A percentile compares a stretch with the other conserved stretches of the same genome.
phyloP scores from a whole-genome alignment of 1,139 yeast genomes.

The Saccharomyces hybrid region DNA sequence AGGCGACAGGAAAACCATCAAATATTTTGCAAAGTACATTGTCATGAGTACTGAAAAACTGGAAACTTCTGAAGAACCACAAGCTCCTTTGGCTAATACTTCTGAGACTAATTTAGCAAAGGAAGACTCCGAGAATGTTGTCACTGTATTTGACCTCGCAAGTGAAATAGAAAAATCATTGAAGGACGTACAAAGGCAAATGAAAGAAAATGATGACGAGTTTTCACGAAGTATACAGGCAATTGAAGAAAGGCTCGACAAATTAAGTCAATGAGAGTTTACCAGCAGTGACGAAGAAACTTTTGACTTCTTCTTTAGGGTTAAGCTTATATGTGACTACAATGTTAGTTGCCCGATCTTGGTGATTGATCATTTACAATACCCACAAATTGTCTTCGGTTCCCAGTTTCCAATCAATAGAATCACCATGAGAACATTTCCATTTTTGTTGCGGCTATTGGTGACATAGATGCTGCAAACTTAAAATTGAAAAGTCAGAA shows the following conservation, averaged over 20 bases:
- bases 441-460: neutral
- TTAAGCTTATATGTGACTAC: neutral
- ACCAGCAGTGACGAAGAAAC: neutral
- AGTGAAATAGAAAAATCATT: conserved; percentile 41
- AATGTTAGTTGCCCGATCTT: neutral
- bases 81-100: conserved; percentile 3
- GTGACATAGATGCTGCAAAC: neutral
- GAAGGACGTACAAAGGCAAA: conserved; percentile 32
- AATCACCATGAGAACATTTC: neutral
- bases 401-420: neutral
- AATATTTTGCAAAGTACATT: neutral
- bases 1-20: neutral
- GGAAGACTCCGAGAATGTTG: conserved; percentile 24
- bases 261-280: conserved; percentile 1
- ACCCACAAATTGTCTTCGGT: neutral
- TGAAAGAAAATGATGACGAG: conserved; percentile 25
- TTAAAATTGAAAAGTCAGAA: neutral
- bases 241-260: conserved; percentile 18
- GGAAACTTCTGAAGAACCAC: conserved; percentile 1
- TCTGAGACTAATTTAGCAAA: conserved; percentile 1
- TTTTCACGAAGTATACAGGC: conserved; percentile 17
- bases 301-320: neutral
- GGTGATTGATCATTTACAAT: neutral
- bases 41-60: conserved; percentile 5
- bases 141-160: conserved; percentile 47